Base-by-base conservation (phyloP, 306 rosid genomes). In the Gastrolobium bilobum region DNA sequence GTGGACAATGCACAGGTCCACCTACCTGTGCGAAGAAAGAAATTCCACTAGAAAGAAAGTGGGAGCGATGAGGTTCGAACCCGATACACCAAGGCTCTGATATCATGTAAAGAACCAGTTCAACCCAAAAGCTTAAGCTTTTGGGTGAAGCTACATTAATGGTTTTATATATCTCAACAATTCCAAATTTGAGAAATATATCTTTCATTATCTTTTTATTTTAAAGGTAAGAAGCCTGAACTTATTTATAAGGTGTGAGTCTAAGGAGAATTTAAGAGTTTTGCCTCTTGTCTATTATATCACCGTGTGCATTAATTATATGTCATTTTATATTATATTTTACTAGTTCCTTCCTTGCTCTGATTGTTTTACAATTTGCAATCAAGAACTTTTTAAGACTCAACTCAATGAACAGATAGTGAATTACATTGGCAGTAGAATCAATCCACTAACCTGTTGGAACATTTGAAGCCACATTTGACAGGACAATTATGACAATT, bases 401-500 rank as follows among this genome's bases (percentile, higher is more conserved):
- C 51, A 64, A 64, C 14, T 64, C 9, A 0, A 15, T 29, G 52
- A 64, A 9, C 26, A 20, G 26, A 20, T 20, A 20, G 26, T 20
- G 26, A 20, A 20, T 20, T 20, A 20, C 26, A 20, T 8, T n/a
- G 52, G 51, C 4, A 42, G 63, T 29, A 76, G 15, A n/a, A 46
- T 46, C 8, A 70, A 20, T 56, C 4, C 29, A 68, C 79, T 61
- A 84, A 95, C 99, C 98, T 6, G 97, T 96, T 66, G 99, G 97
- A 26, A 93, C 98, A 73, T 96, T 96, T 66, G 98, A 93, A 38
- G 97, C 99, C 86, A 96, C 60, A 61, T 96, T 96, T 81, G 98
- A 96, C 26, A 96, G 86, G 62, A 76, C 66, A 39, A 93, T 83
- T 43, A 96, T 87, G 75, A 91, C 97, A 3, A 96, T 13, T 14